Evolutionary conservation across 345 rosid genomes (phyloP).

Genomic region (Gynandropsis gynandra): DNA sequence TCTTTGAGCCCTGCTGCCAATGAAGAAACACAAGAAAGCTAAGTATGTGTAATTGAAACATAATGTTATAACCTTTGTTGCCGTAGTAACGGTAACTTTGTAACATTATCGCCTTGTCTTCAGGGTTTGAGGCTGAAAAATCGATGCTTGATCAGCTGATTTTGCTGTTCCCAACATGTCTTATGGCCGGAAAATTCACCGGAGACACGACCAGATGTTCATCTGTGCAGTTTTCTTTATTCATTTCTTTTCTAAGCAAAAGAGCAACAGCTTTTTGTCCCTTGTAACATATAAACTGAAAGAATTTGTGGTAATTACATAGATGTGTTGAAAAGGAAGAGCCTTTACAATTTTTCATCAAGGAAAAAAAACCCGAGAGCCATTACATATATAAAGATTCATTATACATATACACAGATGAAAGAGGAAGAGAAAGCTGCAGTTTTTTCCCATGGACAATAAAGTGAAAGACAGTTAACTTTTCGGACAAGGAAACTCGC

Average conservation of each 20-base stretch:
- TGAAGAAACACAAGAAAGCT: constrained; percentile 52
- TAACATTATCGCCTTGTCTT: background rate
- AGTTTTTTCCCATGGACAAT: no score
- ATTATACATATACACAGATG: no score
- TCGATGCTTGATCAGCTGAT: constrained; percentile 9
- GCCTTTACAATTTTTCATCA: constrained; percentile 2
- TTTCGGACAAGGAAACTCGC: no score
- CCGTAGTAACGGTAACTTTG: background rate
- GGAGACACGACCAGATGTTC: constrained; percentile 18
- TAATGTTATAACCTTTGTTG: constrained; percentile 5
- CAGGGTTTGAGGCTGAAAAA: constrained; percentile 20
- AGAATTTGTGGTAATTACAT: constrained; percentile 4
- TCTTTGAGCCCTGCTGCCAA: constrained; percentile 34
- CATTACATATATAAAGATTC: no score
- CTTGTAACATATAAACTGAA: constrained; percentile 27
- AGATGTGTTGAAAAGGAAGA: constrained; percentile 24
- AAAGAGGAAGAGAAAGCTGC: no score
- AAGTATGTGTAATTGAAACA: constrained; percentile 38
- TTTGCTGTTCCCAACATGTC: constrained; percentile 18
- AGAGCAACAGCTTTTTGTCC: constrained; percentile 19
- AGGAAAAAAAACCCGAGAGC: no score
- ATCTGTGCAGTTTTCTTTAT: constrained; percentile 25
- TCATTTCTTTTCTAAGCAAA: no score
- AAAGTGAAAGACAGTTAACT: no score
- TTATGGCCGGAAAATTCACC: constrained; percentile 15